Evolutionary conservation across 2,329 filamentous ascomycete genomes (phyloP).

Genomic region (Thermoascus crustaceus): DNA sequence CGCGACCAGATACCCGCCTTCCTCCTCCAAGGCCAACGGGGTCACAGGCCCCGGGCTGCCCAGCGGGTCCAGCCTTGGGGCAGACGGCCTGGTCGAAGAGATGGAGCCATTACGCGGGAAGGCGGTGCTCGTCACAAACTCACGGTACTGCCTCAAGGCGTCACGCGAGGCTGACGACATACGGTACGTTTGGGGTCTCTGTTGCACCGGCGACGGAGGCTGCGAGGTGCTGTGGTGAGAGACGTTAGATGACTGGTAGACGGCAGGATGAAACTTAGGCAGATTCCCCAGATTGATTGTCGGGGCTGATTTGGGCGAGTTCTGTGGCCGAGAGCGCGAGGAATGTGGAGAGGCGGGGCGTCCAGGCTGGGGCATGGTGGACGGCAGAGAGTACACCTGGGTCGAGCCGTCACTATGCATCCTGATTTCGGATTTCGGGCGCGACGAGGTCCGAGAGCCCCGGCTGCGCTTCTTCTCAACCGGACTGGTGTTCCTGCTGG

Average conservation of each 20-base stretch:
- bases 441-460: slow-evolving; percentile 7
- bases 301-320: slow-evolving; percentile 26
- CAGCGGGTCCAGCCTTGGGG: slow-evolving; percentile 38
- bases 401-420: slow-evolving; percentile 2
- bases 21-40: slow-evolving; percentile 34
- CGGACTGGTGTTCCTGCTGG: slow-evolving; percentile 10
- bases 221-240: slow-evolving; percentile 17
- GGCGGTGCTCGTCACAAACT: slow-evolving; percentile 31
- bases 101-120: slow-evolving; percentile 21
- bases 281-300: slow-evolving; percentile 33
- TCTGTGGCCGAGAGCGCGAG: too few relatives aligned
- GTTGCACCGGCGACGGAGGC: slow-evolving; percentile 26
- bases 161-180: slow-evolving; percentile 29
- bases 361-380: slow-evolving; percentile 25
- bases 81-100: slow-evolving; percentile 29
- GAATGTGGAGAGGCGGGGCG: slow-evolving; percentile 20
- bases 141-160: slow-evolving; percentile 33
- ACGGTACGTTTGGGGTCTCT: slow-evolving; percentile 24
- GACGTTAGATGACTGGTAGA: slow-evolving; percentile 29
- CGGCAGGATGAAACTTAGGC: slow-evolving; percentile 40
- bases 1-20: slow-evolving; percentile 33
- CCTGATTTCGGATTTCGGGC: neutral
- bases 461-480: slow-evolving; percentile 9
- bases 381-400: slow-evolving; percentile 2
- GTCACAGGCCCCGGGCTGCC: slow-evolving; percentile 41